Conservation (phyloP, 148 eudicot species). For the Silene latifolia region DNA sequence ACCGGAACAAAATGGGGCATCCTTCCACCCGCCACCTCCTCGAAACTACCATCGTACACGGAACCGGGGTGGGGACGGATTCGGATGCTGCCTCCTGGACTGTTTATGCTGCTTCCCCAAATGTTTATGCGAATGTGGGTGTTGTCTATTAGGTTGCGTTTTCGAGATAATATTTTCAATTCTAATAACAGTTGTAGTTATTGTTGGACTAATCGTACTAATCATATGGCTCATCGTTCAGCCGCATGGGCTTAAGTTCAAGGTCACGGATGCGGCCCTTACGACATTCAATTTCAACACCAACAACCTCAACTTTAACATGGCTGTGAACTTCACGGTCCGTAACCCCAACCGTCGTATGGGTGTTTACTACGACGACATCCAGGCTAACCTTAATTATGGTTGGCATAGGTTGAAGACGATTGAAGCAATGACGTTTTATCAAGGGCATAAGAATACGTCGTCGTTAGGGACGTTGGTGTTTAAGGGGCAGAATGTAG, state of each 20-base stretch:
- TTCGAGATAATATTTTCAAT: constrained; percentile 42
- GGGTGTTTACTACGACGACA: constrained; percentile 59
- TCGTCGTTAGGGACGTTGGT: constrained; percentile 23
- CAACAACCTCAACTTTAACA: constrained; percentile 52
- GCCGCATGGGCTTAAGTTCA: constrained; percentile 57
- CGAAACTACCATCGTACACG: constrained; percentile 46
- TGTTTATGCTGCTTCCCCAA: constrained; percentile 47
- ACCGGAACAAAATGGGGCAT: constrained; percentile 52
- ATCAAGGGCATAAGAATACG: constrained; percentile 54
- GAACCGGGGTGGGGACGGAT: constrained; percentile 18
- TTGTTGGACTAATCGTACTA: constrained; percentile 32
- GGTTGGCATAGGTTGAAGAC: constrained; percentile 38
- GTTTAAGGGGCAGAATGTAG: constrained; percentile 35
- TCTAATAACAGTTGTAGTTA: constrained; percentile 32
- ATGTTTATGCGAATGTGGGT: constrained; percentile 46
- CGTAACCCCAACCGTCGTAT: constrained; percentile 68
- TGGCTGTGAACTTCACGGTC: constrained; percentile 50
- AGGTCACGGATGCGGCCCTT: constrained; percentile 47
- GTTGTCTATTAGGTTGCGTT: constrained; percentile 47
- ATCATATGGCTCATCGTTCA: constrained; percentile 60
- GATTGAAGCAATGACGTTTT: constrained; percentile 29
- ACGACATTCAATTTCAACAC: constrained; percentile 43
- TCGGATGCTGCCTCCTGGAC: constrained; percentile 45
- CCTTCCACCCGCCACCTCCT: too few species aligned
- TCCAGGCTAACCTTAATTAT: constrained; percentile 47